Evolutionary conservation across 164 flowering plant species (phyloP).

Genomic region (Nelumbo lutea): DNA sequence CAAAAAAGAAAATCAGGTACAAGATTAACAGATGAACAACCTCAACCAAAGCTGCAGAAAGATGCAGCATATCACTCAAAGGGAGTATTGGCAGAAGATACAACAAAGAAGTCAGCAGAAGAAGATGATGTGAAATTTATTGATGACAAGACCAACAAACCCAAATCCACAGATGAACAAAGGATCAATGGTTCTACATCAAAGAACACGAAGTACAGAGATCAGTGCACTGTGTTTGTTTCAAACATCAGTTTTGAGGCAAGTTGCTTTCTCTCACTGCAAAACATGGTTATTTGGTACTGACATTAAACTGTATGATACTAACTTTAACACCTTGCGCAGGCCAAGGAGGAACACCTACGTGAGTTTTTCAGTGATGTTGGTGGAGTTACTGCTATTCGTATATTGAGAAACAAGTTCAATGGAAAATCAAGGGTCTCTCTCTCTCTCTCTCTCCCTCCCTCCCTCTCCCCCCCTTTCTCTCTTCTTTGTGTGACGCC

Average conservation of each 20-base stretch:
- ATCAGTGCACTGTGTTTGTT: constrained; percentile 86
- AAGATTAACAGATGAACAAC: constrained; percentile 34
- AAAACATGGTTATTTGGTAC: background rate
- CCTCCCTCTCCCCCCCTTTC: background rate
- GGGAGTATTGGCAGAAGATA: constrained; percentile 19
- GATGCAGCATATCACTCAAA: constrained; percentile 23
- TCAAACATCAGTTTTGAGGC: constrained; percentile 70
- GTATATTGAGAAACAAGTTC: constrained; percentile 65
- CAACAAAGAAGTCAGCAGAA: constrained; percentile 23
- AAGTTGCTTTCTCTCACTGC: constrained; percentile 17
- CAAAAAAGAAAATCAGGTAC: constrained; percentile 65
- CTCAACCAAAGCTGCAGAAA: constrained; percentile 59
- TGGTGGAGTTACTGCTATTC: constrained; percentile 81
- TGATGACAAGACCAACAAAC: constrained; percentile 12
- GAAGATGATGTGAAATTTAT: constrained; percentile 16
- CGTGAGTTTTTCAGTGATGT: constrained; percentile 70
- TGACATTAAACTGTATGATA: constrained; percentile 1
- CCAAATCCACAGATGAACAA: constrained; percentile 24
- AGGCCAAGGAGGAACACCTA: constrained; percentile 64
- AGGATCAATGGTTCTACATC: constrained; percentile 23
- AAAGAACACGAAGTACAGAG: constrained; percentile 39
- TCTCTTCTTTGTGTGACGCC: background rate
- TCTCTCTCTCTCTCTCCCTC: constrained; percentile 25
- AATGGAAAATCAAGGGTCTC: constrained; percentile 79
- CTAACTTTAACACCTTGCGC: constrained; percentile 17